Percentiles rank a stretch among this genome's conserved stretches.
Conservation (phyloP, 176 grass and related monocot species). For the Coix lacrymajobi region DNA sequence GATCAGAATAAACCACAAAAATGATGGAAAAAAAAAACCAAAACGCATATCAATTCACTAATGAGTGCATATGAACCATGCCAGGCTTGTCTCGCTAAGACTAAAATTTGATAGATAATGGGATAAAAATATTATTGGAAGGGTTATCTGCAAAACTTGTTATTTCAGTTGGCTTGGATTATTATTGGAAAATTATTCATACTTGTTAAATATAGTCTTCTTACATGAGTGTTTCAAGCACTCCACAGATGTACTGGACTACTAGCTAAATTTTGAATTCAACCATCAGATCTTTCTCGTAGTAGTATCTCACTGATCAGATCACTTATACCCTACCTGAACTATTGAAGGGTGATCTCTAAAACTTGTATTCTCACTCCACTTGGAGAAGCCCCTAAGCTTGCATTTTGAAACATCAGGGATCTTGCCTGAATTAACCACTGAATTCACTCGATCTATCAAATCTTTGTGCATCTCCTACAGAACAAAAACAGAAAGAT, state of each 20-base stretch:
- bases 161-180: background rate
- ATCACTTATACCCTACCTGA: constrained; percentile 34
- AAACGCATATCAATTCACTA: background rate
- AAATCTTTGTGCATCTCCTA: constrained; percentile 61
- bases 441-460: constrained; percentile 35
- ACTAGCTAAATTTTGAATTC: background rate
- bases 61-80: background rate
- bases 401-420: constrained; percentile 19
- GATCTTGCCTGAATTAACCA: constrained; percentile 36
- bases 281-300: constrained; percentile 5
- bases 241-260: background rate
- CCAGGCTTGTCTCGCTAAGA: background rate
- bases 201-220: background rate
- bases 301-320: background rate
- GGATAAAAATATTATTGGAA: background rate
- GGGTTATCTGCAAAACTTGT: background rate
- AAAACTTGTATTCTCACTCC: constrained; percentile 42
- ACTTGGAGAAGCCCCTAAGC: constrained; percentile 41
- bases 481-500: constrained; percentile 1
- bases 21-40: background rate
- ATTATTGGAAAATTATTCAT: background rate
- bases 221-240: background rate
- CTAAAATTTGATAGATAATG: background rate
- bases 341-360: constrained; percentile 58
- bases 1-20: constrained; percentile 22